These are phyloP conservation scores for Cladochytrium replicatum DNA, from an alignment of 192 early-diverging fungal genomes.

Conservation along the genomic window DNA sequence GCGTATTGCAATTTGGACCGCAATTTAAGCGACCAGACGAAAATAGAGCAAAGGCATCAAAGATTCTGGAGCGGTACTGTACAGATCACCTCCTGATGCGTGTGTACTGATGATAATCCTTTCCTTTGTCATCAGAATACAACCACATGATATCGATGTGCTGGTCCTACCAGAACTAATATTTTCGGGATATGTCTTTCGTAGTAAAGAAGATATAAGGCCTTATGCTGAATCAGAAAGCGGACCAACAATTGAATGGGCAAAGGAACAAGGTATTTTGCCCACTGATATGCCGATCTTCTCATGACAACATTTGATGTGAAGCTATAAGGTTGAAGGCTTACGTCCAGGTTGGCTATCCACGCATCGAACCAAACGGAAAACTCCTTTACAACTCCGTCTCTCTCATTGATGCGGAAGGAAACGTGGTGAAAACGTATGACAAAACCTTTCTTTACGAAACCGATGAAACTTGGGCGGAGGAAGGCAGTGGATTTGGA, in stretches of 20 bases:
- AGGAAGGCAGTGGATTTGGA: slow-evolving; percentile 52
- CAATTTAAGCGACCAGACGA: too few relatives aligned
- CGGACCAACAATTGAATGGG: slow-evolving; percentile 52
- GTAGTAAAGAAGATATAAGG: slow-evolving; percentile 38
- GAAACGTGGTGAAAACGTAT: slow-evolving; percentile 46
- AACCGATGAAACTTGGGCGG: slow-evolving; percentile 67
- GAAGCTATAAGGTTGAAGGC: slow-evolving; percentile 42
- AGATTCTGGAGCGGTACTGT: too few relatives aligned
- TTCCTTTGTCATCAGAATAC: too few relatives aligned
- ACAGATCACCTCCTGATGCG: too few relatives aligned
- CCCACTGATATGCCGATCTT: background rate
- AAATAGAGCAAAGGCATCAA: too few relatives aligned
- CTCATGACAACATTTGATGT: background rate
- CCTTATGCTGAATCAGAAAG: slow-evolving; percentile 45
- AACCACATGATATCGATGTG: slow-evolving; percentile 50
- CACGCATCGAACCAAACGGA: slow-evolving; percentile 22
- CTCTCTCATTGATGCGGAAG: slow-evolving; percentile 43
- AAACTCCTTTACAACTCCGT: slow-evolving; percentile 45
- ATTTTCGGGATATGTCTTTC: slow-evolving; percentile 70
- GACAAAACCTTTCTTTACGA: slow-evolving; percentile 61
- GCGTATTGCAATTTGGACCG: too few relatives aligned
- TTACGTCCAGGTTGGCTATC: slow-evolving; percentile 61
- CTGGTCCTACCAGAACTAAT: slow-evolving; percentile 70
- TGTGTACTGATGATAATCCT: too few relatives aligned
- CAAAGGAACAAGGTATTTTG: slow-evolving; percentile 41